A percentile compares a stretch with the other conserved stretches of the same genome.
phyloP scores from a whole-genome alignment of 805 yeast species.

The Pichia cabralensis region DNA sequence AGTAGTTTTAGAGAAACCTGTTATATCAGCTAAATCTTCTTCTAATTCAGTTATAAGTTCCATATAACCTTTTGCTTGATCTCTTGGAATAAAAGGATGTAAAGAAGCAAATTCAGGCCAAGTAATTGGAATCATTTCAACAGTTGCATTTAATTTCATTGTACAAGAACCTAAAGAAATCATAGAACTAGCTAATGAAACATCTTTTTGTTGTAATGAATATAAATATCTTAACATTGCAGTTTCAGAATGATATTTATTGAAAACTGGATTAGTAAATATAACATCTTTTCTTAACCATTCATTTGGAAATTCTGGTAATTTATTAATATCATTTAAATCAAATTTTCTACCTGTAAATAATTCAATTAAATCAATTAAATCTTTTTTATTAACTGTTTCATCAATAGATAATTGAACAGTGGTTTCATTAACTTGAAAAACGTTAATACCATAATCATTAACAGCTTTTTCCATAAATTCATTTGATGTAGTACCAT shows the following conservation, averaged over 20 bases:
- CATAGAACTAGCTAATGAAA: constrained; percentile 93
- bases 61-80: constrained; percentile 83
- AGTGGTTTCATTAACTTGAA: constrained; percentile 48
- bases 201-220: constrained; percentile 73
- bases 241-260: constrained; percentile 86
- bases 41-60: constrained; percentile 71
- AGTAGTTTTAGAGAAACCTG: constrained; percentile 87
- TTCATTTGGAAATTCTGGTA: constrained; percentile 43
- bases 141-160: constrained; percentile 93
- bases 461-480: constrained; percentile 49
- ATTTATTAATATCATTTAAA: constrained; percentile 18
- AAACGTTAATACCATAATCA: constrained; percentile 63
- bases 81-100: constrained; percentile 88
- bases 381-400: constrained; percentile 58
- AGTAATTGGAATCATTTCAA: constrained; percentile 87
- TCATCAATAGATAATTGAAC: constrained; percentile 88
- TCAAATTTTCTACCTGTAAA: constrained; percentile 38
- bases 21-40: constrained; percentile 77
- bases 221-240: constrained; percentile 88
- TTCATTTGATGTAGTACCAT: constrained; percentile 42
- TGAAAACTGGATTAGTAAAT: constrained; percentile 69
- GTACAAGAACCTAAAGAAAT: constrained; percentile 97
- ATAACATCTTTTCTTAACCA: constrained; percentile 48
- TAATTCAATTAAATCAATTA: constrained; percentile 43
- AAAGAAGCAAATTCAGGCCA: constrained; percentile 87